Conservation (phyloP, 2,329 filamentous ascomycete genomes). For the Leptographium wingfieldii region DNA sequence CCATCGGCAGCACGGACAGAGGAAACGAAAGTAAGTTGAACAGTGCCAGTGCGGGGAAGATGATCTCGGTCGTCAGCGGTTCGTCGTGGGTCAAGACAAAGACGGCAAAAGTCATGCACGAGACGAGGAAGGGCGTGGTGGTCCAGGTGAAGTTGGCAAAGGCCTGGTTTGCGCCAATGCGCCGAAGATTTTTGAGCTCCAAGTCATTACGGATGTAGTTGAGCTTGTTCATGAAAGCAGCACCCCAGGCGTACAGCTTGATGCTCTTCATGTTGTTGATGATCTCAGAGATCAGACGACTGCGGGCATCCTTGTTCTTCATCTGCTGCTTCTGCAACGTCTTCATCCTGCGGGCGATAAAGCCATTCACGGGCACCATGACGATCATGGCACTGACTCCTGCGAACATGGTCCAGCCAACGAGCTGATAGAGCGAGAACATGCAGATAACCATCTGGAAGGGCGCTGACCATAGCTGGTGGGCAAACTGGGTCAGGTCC, state of each 20-base stretch:
- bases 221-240: constrained; percentile 93
- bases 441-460: constrained; percentile 96
- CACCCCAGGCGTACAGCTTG: constrained; percentile 96
- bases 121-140: constrained; percentile 92
- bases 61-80: constrained; percentile 83
- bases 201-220: constrained; percentile 93
- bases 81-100: constrained; percentile 75
- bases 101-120: constrained; percentile 88
- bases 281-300: constrained; percentile 90
- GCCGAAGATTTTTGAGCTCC: constrained; percentile 87
- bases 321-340: constrained; percentile 90
- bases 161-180: constrained; percentile 88
- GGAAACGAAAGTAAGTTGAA: constrained; percentile 97
- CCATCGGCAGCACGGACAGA: constrained; percentile 88
- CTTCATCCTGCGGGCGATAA: constrained; percentile 89
- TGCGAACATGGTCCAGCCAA: constrained; percentile 90
- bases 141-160: constrained; percentile 98
- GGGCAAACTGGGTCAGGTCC: constrained; percentile 88
- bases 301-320: constrained; percentile 96
- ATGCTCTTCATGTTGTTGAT: constrained; percentile 99
- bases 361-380: constrained; percentile 92
- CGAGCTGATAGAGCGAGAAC: constrained; percentile 87
- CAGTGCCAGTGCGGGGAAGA: constrained; percentile 84
- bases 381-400: constrained; percentile 90
- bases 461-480: constrained; percentile 91